These are phyloP conservation scores for Moesziomyces sp. DNA, from an alignment of 1,284 basidiomycete species.

Conservation along the genomic window DNA sequence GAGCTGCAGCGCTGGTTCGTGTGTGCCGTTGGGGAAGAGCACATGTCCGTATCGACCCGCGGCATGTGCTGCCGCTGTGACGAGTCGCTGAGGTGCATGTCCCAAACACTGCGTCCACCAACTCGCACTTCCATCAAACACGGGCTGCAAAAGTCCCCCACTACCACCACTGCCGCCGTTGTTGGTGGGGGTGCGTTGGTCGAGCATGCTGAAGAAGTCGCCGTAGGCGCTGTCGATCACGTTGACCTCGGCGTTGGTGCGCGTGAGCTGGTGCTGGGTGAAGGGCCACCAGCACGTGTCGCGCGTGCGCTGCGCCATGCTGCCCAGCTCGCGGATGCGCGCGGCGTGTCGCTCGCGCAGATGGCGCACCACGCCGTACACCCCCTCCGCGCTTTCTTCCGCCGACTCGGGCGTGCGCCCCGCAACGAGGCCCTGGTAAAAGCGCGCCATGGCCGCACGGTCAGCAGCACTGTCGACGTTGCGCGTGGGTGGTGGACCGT, in stretches of 20 bases:
- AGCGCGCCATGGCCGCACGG: slow-evolving; percentile 74
- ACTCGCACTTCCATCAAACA: slow-evolving; percentile 90
- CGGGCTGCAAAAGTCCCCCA: slow-evolving; percentile 73
- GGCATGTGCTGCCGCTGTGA: slow-evolving; percentile 86
- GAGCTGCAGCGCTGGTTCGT: slow-evolving; percentile 83
- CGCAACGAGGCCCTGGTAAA: slow-evolving; percentile 73
- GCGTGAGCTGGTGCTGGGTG: slow-evolving; percentile 78
- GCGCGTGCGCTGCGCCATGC: slow-evolving; percentile 81
- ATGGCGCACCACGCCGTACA: slow-evolving; percentile 73
- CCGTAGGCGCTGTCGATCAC: slow-evolving; percentile 88
- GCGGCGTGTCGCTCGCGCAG: slow-evolving; percentile 76
- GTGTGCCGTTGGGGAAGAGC: slow-evolving; percentile 89
- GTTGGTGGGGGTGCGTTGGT: slow-evolving; percentile 17
- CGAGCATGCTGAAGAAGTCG: slow-evolving; percentile 77
- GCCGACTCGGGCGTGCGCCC: slow-evolving; percentile 32
- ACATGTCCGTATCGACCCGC: slow-evolving; percentile 96
- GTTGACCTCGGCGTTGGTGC: slow-evolving; percentile 52
- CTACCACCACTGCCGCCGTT: not conserved
- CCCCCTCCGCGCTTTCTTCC: slow-evolving; percentile 52
- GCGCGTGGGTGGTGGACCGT: slow-evolving; percentile 67
- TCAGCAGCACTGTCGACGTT: slow-evolving; percentile 73
- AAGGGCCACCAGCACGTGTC: slow-evolving; percentile 96
- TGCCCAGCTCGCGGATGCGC: slow-evolving; percentile 77
- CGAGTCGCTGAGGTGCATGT: slow-evolving; percentile 80
- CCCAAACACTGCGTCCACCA: slow-evolving; percentile 99